Conservation (phyloP, 768 basidiomycete species). For the Xerocomellus intermedius region DNA sequence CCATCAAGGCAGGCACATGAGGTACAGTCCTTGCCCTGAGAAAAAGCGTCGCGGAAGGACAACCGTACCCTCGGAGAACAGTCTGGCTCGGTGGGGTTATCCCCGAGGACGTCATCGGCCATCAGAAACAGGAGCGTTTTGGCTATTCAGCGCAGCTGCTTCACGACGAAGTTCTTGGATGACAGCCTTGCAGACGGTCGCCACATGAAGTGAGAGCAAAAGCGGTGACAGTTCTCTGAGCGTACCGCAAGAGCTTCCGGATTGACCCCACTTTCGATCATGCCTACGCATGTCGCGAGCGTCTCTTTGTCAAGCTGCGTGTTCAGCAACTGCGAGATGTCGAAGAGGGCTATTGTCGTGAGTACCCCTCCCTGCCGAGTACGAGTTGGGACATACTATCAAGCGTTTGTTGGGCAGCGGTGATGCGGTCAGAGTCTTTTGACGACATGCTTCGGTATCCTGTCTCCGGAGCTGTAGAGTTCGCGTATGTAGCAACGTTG, state of each 20-base stretch:
- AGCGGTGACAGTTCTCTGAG: conserved; percentile 13
- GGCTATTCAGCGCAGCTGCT: conserved; percentile 42
- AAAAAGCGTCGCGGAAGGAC: background rate
- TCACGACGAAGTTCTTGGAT: conserved; percentile 82
- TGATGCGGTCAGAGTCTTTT: conserved; percentile 57
- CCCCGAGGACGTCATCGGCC: conserved; percentile 16
- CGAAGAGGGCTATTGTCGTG: conserved; percentile 62
- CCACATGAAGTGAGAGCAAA: conserved; percentile 2
- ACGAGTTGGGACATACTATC: conserved; percentile 50
- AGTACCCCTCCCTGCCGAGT: conserved; percentile 4
- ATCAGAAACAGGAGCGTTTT: conserved; percentile 20
- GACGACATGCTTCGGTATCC: conserved; percentile 32
- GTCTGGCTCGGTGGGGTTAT: background rate
- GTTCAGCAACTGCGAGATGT: conserved; percentile 85
- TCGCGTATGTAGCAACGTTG: background rate
- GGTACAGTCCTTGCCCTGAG: background rate
- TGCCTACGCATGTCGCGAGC: conserved; percentile 84
- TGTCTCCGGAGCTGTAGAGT: background rate
- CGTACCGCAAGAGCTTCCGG: conserved; percentile 88
- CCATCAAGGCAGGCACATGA: conserved; percentile 14
- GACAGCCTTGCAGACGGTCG: conserved; percentile 55
- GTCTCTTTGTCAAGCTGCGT: conserved; percentile 89
- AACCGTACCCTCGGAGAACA: background rate
- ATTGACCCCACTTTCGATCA: conserved; percentile 92
- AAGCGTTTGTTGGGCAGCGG: conserved; percentile 66